Conservation (phyloP, 2,329 filamentous ascomycete species). For the Blumeriella jaapii region DNA sequence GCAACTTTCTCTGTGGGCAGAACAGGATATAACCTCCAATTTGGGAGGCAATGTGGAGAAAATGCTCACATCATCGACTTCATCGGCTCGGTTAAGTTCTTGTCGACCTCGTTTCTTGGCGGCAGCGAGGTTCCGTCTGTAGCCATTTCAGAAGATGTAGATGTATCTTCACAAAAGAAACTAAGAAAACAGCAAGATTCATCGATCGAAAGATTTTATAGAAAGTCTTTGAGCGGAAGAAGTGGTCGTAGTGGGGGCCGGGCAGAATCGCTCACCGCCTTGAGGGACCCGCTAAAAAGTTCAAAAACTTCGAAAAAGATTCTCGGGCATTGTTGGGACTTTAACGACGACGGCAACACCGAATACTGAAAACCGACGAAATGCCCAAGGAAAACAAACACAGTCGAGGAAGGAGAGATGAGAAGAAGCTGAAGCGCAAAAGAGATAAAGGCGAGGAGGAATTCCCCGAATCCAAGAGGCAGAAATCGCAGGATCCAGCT, state of each 20-base stretch:
- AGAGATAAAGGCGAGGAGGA: slow-evolving; percentile 34
- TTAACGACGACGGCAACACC: slow-evolving; percentile 1
- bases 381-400: slow-evolving; percentile 52
- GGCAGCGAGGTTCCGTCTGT: slow-evolving; percentile 13
- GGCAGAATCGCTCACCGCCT: slow-evolving; percentile 8
- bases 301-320: not conserved
- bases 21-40: no score
- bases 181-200: no score
- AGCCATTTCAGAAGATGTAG: slow-evolving; percentile 12
- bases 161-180: slow-evolving; percentile 1
- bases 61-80: slow-evolving; percentile 35
- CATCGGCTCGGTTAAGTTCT: slow-evolving; percentile 30
- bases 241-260: not conserved
- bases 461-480: slow-evolving; percentile 26
- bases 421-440: slow-evolving; percentile 37
- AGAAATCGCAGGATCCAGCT: slow-evolving; percentile 21
- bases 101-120: slow-evolving; percentile 3
- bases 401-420: slow-evolving; percentile 41
- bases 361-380: slow-evolving; percentile 3
- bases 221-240: no score
- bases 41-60: no score
- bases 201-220: no score
- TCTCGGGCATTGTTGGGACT: not conserved
- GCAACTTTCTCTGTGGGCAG: no score
- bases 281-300: slow-evolving; percentile 7